Evolutionary conservation across 1,139 yeast genomes (phyloP).

Genomic region (Taphrina betulina): DNA sequence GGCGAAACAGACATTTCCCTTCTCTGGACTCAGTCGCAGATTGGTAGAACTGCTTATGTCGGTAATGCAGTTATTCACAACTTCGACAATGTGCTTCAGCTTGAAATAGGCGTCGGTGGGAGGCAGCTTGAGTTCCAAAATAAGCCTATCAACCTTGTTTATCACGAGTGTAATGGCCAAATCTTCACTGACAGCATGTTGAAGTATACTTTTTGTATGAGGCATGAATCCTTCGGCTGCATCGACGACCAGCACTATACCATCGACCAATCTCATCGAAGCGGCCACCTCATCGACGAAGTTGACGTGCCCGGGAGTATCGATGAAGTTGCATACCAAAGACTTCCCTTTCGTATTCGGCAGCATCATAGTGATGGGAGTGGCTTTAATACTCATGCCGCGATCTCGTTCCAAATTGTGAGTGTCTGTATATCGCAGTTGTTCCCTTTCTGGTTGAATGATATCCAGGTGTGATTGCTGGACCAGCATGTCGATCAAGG

Average conservation of each 20-base stretch:
- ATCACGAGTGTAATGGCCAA: slow-evolving; percentile 61
- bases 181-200: slow-evolving; percentile 52
- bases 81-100: slow-evolving; percentile 60
- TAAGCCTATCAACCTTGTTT: slow-evolving; percentile 81
- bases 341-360: slow-evolving; percentile 59
- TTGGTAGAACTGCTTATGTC: slow-evolving; percentile 40
- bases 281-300: slow-evolving; percentile 72
- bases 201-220: slow-evolving; percentile 53
- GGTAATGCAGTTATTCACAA: slow-evolving; percentile 58
- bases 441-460: slow-evolving; percentile 47
- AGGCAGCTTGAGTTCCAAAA: slow-evolving; percentile 73
- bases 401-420: slow-evolving; percentile 67
- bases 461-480: slow-evolving; percentile 57
- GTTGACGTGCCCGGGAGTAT: slow-evolving; percentile 89
- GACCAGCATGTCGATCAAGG: slow-evolving; percentile 69
- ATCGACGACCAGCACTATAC: slow-evolving; percentile 71
- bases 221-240: slow-evolving; percentile 75
- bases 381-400: slow-evolving; percentile 64
- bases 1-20: slow-evolving; percentile 69
- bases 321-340: slow-evolving; percentile 61
- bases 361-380: slow-evolving; percentile 64
- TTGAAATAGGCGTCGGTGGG: slow-evolving; percentile 73
- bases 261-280: slow-evolving; percentile 62
- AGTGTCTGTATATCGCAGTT: slow-evolving; percentile 66
- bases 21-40: slow-evolving; percentile 54